These are phyloP conservation scores for Prunus mume DNA, from an alignment of 306 rosid genomes.

Conservation along the genomic window DNA sequence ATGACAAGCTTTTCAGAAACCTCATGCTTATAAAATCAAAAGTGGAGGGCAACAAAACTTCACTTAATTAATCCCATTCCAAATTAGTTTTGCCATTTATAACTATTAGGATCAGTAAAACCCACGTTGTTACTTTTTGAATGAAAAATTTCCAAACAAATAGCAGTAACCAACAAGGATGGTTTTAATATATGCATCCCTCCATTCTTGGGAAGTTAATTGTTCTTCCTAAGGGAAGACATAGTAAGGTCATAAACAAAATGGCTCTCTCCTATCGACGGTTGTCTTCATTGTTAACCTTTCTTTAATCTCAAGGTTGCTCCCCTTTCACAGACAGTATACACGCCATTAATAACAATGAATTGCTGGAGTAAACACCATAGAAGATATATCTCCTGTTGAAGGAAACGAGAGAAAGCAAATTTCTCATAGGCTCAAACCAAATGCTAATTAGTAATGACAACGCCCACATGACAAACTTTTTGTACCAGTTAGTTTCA, in stretches of 20 bases:
- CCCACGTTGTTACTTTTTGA: neutral
- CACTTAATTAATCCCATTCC: neutral
- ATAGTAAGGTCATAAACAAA: neutral
- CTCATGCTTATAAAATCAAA: slow-evolving; percentile 3
- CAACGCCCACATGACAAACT: neutral
- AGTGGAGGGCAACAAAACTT: neutral
- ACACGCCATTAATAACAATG: neutral
- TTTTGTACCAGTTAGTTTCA: neutral
- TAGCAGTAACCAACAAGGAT: neutral
- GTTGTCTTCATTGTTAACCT: neutral
- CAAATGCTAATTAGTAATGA: neutral
- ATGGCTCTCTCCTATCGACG: neutral
- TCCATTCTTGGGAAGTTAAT: neutral
- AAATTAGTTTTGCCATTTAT: neutral
- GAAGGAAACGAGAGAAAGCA: neutral
- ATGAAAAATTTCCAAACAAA: neutral
- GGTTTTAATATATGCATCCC: neutral
- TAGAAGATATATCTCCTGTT: neutral
- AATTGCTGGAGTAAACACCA: neutral
- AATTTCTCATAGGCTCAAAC: neutral
- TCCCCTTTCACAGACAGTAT: neutral
- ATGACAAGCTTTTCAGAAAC: slow-evolving; percentile 15
- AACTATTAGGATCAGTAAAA: neutral
- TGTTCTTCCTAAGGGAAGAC: neutral
- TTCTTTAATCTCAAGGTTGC: neutral